Evolutionary conservation across 306 rosid genomes (phyloP), one percentile per base, ranked within the genome.

Genomic region (Trichosanthes cucumerina): DNA sequence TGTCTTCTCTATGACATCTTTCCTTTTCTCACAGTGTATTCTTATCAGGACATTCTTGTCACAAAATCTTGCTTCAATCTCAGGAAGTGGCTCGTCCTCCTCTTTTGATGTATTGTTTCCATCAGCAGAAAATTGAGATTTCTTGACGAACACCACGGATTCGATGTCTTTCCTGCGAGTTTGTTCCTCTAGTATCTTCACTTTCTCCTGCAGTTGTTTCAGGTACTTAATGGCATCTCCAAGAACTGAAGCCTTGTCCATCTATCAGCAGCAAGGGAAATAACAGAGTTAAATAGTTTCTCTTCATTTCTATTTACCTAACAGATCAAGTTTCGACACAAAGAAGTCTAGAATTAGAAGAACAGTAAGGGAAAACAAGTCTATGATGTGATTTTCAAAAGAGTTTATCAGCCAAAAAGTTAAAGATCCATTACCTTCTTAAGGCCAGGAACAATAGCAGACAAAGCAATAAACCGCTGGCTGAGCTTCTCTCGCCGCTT

Each of bases 181-280:
- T 72, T 87, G 91, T 79, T 94, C 97, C 88, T 95, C 98, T 44
- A 95, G 93, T 47, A 74, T 75, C 77, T 79, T 91, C 84, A 89
- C 93, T 82, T 82, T 86, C 81, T 95, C 97, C 83, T 92, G 97
- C 82, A 95, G 80, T 50, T 95, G 90, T 78, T 95, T 91, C 90
- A 95, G 79, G 88, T 95, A 89, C 84, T 88, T 91, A 8, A 92
- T 91, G 26, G 98, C 90, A 81, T 92, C 98, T 81, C 96, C 97
- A 83, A 95, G 97, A 85, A 95, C 97, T 76, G 98, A 92, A 85
- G 97, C 97, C 88, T 95, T 95, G 84, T 95, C 98, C 92, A 85
- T 95, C 98, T 95, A 76, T 83, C 73, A 54, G 64, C 16, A 62
- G 79, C 21, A 75, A 28, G 44, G 43, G 16, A 28, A 73, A 71